Evolutionary conservation across 768 basidiomycete genomes (phyloP), one percentile per base, ranked within the genome.

Genomic region (Suillus paluster): DNA sequence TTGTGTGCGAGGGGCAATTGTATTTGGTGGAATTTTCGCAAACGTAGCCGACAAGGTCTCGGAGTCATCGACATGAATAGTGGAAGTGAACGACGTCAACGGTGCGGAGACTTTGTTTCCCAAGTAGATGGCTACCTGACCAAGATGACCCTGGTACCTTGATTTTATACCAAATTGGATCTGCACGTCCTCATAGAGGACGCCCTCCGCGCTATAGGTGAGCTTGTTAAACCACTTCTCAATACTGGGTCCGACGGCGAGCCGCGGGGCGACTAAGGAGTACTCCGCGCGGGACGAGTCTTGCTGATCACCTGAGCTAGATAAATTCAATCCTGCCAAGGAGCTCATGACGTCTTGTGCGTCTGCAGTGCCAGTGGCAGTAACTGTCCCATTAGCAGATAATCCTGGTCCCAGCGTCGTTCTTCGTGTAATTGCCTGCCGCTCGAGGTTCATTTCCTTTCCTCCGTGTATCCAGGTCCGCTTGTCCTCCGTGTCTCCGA

Each of bases 161-260:
- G 95, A 95, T 79, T 99, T 99, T 79, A 99, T 76, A 38, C 97
- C 97, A 57, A 99, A 86, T 73, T 99, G 97, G 48, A 99, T 86
- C 75, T 97, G 94, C 10, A 92, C 86, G 67, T 99, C 97, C 75
- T 99, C 97, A 75, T 93, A 99, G 14, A 99, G 83, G 38, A 99
- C 87, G 49, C 97, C 97, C 64, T 99, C 97, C 17, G 83, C 73
- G 33, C 77, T 81, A 75, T 88, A 94, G 1, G 84, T 88, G 34
- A 99, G 82, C 67, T 92, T 92, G 65, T 92, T 89, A 71, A 90
- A 92, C 95, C 94, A 96, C 66, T 88, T 90, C 63, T 96, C 93
- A 45, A 97, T 82, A 68, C 88, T 86, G n/a, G 89, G 83, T 17
- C 86, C 87, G 21, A 78, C 73, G 2, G 86, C 87, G 36, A 94